Base-by-base conservation (phyloP, 2,329 filamentous ascomycete genomes). In the Hymenoscyphus occultus region DNA sequence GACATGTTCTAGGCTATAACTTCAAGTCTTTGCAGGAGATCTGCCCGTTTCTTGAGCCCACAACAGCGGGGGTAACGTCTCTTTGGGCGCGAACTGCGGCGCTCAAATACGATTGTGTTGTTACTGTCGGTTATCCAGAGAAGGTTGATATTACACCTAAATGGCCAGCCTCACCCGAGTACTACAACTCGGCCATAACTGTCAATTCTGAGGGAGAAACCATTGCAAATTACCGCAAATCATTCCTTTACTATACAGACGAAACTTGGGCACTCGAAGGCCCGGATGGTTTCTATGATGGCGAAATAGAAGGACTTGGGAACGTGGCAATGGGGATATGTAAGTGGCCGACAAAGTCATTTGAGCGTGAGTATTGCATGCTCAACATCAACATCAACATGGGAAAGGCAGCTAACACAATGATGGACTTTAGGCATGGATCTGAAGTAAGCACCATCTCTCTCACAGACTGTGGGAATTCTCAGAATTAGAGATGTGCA, bases 51-150 rank as follows among this genome's bases (percentile, higher is more conserved):
- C 84, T 94, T 3, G 91, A 95, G 72, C 83, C 81, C 0, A 84
- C 84, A 0, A 83, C 84, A 5, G 80, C 84, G 0, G 91, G 91
- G 0, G 85, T 90, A 62, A 87, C 83, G 6, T 87, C 90, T 0
- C 76, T 89, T 22, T 95, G 91, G 91, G 90, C 90, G 0, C 80
- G 85, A 45, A 85, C 83, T 0, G 85, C 82, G 0, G 91, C 91
- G 0, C 78, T 86, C 28, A 87, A 86, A 70, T 81, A 90, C 71
- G 81, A 87, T 65, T 93, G 90, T 72, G 78, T 82, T 60, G 89
- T 94, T 0, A 83, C 85, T 0, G 85, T 86, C 1, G 91, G 91
- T 0, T 95, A 94, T 63, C 91, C 91, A 0, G 91, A 95, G 64
- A 85, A 84, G 70, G 84, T 83, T 0, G 85, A 88, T 60, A 72